Percentiles rank a stretch among this genome's conserved stretches.
Evolutionary conservation across 2,329 filamentous ascomycete species (phyloP).

Genomic region (Beauveria pseudobassiana): DNA sequence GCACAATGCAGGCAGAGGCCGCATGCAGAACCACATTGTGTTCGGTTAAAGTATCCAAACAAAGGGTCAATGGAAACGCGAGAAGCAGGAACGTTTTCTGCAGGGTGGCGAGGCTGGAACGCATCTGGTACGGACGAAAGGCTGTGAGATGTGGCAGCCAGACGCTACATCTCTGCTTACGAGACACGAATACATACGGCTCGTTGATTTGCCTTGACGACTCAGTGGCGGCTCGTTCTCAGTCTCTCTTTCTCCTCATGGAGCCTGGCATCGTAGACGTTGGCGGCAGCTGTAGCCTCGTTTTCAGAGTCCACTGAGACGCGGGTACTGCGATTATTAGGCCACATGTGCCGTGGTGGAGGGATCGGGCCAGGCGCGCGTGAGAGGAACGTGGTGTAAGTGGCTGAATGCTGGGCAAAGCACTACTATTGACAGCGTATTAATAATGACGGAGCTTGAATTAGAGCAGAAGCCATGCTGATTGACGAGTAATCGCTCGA

Average conservation of each 20-base stretch:
- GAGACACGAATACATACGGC: background rate
- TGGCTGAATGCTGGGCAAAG: background rate
- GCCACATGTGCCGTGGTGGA: background rate
- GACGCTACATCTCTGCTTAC: background rate
- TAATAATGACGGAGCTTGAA: background rate
- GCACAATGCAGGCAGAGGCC: no score
- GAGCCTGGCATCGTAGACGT: background rate
- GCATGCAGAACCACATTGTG: background rate
- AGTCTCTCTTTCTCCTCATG: no score
- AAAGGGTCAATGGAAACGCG: no score
- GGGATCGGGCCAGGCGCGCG: background rate
- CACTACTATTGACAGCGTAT: background rate
- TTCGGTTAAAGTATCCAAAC: no score
- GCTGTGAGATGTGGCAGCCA: background rate
- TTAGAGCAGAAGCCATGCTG: no score
- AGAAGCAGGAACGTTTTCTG: background rate
- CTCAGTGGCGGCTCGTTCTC: no score
- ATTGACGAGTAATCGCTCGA: background rate
- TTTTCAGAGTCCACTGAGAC: background rate
- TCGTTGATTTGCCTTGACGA: background rate
- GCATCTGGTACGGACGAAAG: background rate
- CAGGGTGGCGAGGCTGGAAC: background rate
- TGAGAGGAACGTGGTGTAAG: background rate
- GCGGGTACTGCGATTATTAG: background rate
- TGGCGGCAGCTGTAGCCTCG: slow-evolving; percentile 6